Conservation (phyloP, 228 moss, liverwort and hornwort genomes). For the Sphagnum magellanicum region DNA sequence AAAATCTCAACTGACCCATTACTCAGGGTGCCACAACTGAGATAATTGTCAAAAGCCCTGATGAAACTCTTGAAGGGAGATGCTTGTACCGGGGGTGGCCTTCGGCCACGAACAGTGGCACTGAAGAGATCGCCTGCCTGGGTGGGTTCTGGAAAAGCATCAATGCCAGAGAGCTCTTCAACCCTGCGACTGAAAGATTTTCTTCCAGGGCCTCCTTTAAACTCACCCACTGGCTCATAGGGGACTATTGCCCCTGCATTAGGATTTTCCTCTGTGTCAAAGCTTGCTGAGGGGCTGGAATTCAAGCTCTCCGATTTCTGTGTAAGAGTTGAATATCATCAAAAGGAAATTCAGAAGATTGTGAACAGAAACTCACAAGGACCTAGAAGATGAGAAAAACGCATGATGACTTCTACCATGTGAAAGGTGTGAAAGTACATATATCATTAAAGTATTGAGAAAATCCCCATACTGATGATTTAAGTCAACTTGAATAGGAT, state of each 20-base stretch:
- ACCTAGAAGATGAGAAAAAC: too few species aligned
- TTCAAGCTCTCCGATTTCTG: constrained; percentile 81
- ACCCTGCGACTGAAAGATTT: constrained; percentile 84
- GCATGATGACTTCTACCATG: too few species aligned
- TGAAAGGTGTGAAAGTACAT: too few species aligned
- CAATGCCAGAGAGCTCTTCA: constrained; percentile 64
- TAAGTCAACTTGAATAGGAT: too few species aligned
- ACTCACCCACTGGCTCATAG: constrained; percentile 50
- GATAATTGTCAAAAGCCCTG: too few species aligned
- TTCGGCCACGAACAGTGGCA: constrained; percentile 86
- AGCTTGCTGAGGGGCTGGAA: constrained; percentile 71
- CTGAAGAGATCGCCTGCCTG: constrained; percentile 97
- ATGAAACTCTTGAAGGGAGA: too few species aligned
- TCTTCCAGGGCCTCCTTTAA: constrained; percentile 61
- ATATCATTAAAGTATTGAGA: too few species aligned
- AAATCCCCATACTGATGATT: too few species aligned
- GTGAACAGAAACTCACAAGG: too few species aligned
- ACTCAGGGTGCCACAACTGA: too few species aligned
- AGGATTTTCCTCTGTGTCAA: constrained; percentile 70
- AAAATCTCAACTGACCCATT: too few species aligned
- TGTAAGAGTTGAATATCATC: not conserved
- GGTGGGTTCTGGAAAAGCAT: constrained; percentile 79
- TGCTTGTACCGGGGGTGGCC: constrained; percentile 61
- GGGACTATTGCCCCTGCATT: constrained; percentile 61
- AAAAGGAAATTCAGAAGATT: not conserved